Percentiles rank a stretch among this genome's conserved stretches.
phyloP scores from a whole-genome alignment of 116 monocot genomes.

The Posidonia oceanica region DNA sequence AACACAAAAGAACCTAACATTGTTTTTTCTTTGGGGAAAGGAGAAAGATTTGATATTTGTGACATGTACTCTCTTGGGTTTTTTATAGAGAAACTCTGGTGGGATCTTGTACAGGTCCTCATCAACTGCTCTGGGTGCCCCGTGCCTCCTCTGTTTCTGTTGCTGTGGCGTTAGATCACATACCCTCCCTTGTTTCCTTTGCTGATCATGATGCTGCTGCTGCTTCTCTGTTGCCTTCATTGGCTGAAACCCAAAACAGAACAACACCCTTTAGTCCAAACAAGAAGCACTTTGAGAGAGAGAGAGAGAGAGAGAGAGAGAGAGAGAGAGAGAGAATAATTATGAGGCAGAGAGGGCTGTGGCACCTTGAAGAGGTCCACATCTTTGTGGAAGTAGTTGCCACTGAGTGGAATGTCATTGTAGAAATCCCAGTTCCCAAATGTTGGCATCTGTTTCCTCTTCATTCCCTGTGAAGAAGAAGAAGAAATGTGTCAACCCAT shows the following conservation, averaged over 20 bases:
- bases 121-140: conserved; percentile 18
- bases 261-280: neutral
- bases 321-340: neutral
- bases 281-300: neutral
- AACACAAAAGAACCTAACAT: neutral
- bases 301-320: neutral
- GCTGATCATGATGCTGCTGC: conserved; percentile 1
- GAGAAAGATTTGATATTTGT: neutral
- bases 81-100: conserved; percentile 15
- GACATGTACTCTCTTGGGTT: conserved; percentile 6
- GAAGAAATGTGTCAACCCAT: neutral
- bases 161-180: conserved; percentile 2
- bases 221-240: conserved; percentile 3
- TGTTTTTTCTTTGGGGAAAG: neutral
- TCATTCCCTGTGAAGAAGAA: neutral
- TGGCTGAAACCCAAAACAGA: neutral
- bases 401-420: conserved; percentile 22
- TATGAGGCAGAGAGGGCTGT: neutral
- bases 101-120: conserved; percentile 36
- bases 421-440: conserved; percentile 42
- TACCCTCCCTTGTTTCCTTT: conserved; percentile 2
- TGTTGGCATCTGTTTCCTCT: conserved; percentile 20
- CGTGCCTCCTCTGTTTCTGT: conserved; percentile 4
- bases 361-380: conserved; percentile 21
- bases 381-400: conserved; percentile 6